Percentiles rank a stretch among this genome's conserved stretches.
These are phyloP conservation scores for Schwanniomyces pseudopolymorphus DNA, from an alignment of 805 yeast genomes.

Conservation along the genomic window DNA sequence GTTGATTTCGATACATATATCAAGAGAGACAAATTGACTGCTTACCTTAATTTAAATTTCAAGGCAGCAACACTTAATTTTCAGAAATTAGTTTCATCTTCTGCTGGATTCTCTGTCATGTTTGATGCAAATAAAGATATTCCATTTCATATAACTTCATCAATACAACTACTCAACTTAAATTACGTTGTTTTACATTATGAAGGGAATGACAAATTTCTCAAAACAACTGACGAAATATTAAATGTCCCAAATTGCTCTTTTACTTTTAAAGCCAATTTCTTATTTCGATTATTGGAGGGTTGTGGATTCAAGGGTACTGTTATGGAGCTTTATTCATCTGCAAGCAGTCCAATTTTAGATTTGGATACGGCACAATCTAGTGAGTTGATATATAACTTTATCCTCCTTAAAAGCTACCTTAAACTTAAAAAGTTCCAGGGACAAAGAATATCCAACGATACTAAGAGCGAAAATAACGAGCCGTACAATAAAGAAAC, in stretches of 20 bases:
- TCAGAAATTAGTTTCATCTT: constrained; percentile 15
- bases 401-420: constrained; percentile 28
- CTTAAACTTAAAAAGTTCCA: constrained; percentile 18
- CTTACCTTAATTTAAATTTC: constrained; percentile 21
- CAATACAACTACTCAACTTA: constrained; percentile 31
- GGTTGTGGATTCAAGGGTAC: constrained; percentile 39
- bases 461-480: too few relatives aligned
- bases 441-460: too few relatives aligned
- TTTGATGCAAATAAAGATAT: constrained; percentile 28
- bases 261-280: constrained; percentile 34
- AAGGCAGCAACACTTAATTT: constrained; percentile 26
- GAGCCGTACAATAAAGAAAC: too few relatives aligned
- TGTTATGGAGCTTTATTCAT: constrained; percentile 35
- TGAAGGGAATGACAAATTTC: constrained; percentile 4
- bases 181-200: constrained; percentile 15
- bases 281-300: constrained; percentile 28
- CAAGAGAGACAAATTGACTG: constrained; percentile 13
- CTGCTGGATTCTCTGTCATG: constrained; percentile 42
- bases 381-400: constrained; percentile 32
- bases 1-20: constrained; percentile 22
- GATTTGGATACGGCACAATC: constrained; percentile 35
- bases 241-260: constrained; percentile 35
- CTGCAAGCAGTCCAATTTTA: constrained; percentile 38
- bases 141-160: constrained; percentile 34
- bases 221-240: constrained; percentile 23